Evolutionary conservation across 306 rosid genomes (phyloP), one percentile per base, ranked within the genome.

Genomic region (Rosa persica): DNA sequence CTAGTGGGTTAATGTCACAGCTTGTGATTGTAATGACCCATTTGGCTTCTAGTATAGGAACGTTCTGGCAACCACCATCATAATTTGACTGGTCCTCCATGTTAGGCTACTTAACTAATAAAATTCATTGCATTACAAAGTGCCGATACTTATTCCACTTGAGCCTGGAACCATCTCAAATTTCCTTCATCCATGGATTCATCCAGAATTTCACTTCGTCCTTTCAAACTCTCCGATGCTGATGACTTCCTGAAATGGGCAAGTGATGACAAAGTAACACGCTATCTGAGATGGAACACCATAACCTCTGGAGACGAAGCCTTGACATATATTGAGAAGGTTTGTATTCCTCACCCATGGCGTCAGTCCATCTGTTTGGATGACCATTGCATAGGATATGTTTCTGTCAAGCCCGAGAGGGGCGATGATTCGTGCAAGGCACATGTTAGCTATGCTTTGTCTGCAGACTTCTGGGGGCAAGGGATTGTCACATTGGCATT

Each of bases 341-440:
- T 79, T 74, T 84, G 77, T 2, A 87, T 83, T 5, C 87, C 93
- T 4, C 89, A 84, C 15, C 90, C 91, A 52, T 89, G 93, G 89
- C 84, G 87, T 20, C 80, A 20, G 75, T 84, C 83, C 6, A 78
- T 88, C 49, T 85, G 89, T 69, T 42, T 81, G 67, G 85, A 85
- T 23, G 84, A 71, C 79, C 60, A 34, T 23, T 76, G 84, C 10
- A 74, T 84, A 22, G 86, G 87, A 16, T 81, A 83, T 42, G 51
- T 84, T 48, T 81, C 78, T 16, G 39, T 86, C 76, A 79, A 78
- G 82, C 85, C 80, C 2, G 79, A 70, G 27, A 22, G 74, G 5
- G 83, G 75, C 3, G 84, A 84, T 19, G 44, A 82, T 72, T 67
- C 4, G 17, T 86, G 88, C 74, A 58, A 85, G 70, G 90, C 86